These are phyloP conservation scores for Monotropa hypopitys DNA, from an alignment of 179 eudicot genomes.

Conservation along the genomic window DNA sequence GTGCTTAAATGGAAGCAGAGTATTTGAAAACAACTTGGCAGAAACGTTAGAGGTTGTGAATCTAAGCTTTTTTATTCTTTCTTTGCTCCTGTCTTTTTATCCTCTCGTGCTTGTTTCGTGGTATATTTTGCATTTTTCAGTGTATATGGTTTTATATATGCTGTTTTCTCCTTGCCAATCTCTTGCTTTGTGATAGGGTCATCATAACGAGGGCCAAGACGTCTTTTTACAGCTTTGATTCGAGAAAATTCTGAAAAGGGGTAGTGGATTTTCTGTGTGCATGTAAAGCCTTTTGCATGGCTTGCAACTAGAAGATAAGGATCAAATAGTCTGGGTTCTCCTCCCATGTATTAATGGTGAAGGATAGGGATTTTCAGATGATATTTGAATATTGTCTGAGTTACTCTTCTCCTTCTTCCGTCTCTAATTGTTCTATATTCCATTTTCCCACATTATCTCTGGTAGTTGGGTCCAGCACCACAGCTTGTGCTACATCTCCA, in stretches of 20 bases:
- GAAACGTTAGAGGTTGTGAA: slow-evolving; percentile 28
- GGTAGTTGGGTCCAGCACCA: slow-evolving; percentile 10
- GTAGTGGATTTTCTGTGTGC: background rate
- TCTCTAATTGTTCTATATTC: background rate
- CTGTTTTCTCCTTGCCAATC: background rate
- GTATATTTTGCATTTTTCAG: background rate
- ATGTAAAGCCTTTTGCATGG: background rate
- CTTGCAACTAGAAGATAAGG: background rate
- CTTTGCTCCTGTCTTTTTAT: background rate
- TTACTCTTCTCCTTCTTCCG: background rate
- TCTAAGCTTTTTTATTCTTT: background rate
- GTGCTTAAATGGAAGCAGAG: slow-evolving; percentile 12
- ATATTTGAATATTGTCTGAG: background rate
- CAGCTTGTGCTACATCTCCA: slow-evolving; percentile 13
- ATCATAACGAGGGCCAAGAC: background rate
- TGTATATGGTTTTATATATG: background rate
- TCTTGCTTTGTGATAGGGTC: slow-evolving; percentile 8
- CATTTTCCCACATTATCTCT: background rate
- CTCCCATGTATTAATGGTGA: background rate
- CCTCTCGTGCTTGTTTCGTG: background rate
- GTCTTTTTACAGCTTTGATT: background rate
- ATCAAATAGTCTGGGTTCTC: background rate
- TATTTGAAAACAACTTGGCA: slow-evolving; percentile 14
- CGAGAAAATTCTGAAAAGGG: background rate
- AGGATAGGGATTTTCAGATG: slow-evolving; percentile 1